Evolutionary conservation across 2,329 filamentous ascomycete genomes (phyloP).

Genomic region (Coleophoma crateriformis): DNA sequence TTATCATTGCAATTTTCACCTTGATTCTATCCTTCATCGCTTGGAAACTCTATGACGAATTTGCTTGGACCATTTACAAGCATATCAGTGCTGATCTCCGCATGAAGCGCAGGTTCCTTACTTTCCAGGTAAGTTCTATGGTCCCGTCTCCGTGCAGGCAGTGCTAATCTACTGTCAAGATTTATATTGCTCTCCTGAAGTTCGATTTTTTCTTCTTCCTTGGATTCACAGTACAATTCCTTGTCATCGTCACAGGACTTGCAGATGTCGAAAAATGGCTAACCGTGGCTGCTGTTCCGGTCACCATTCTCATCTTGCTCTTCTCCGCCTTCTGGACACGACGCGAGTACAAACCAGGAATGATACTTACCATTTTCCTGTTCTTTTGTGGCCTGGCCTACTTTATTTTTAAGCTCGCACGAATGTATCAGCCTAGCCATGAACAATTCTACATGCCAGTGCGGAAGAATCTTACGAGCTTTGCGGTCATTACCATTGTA

Average conservation of each 20-base stretch:
- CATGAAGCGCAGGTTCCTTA: constrained; percentile 93
- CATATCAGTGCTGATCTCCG: constrained; percentile 95
- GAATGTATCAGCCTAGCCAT: constrained; percentile 74
- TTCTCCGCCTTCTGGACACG: constrained; percentile 81
- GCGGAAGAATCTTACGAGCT: constrained; percentile 81
- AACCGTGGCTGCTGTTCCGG: constrained; percentile 82
- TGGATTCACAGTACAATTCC: constrained; percentile 95
- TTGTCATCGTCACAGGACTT: constrained; percentile 76
- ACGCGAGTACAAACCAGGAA: constrained; percentile 74
- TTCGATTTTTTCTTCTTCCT: constrained; percentile 99
- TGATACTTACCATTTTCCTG: constrained; percentile 71
- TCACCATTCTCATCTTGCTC: constrained; percentile 85
- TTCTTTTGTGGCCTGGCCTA: constrained; percentile 89
- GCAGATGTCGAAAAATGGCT: constrained; percentile 73
- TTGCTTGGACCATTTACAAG: constrained; percentile 99
- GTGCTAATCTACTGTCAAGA: constrained; percentile 45
- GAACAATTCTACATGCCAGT: constrained; percentile 66
- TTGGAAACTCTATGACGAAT: constrained; percentile 97
- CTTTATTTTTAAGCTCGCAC: constrained; percentile 96
- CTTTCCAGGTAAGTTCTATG: constrained; percentile 71
- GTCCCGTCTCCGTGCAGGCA: not conserved
- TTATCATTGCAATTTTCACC: constrained; percentile 72
- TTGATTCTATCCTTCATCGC: constrained; percentile 69
- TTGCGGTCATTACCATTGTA: constrained; percentile 87
- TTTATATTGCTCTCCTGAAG: constrained; percentile 95